Evolutionary conservation across 1,139 yeast species (phyloP), one percentile per base, ranked within the genome.

Genomic region (Pneumocystis carinii): DNA sequence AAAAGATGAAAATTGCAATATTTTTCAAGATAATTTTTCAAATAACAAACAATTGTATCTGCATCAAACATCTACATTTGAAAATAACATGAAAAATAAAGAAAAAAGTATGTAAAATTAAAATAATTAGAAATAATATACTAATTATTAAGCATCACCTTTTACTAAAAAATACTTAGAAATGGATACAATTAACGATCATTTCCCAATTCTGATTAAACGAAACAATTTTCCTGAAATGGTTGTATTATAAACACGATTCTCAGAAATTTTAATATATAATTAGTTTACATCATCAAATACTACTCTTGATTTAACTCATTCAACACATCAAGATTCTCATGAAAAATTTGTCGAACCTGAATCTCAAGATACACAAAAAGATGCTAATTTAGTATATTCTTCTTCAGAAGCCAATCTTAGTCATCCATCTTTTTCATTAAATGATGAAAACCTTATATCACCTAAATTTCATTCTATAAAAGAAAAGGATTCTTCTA

Each of bases 181-280:
- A 61, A 74, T 70, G 36, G 74, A 72, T 63, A 72, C 75, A 12
- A 73, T 74, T 7, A 78, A 73, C 67, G 81, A 74, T 73, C 75
- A 73, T 71, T 79, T 67, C 69, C 80, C 74, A 68, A 77, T 70
- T 69, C 74, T 66, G 61, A 76, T 67, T 69, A 78, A 70, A 68
- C 75, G 69, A 68, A 76, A 67, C 72, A 24, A 19, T 48, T 48
- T 48, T 48, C 6, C 55, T 48, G 55, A 29, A 24, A 24, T 48
- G 32, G 55, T 48, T 48, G 27, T 48, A 48, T 48, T 48, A 12
- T 41, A 24, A 24, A 5, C 32, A 10, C 2, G 2, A 48, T 24
- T 24, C 27, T 10, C 4, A 10, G 14, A 24, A 24, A 24, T 19
- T 48, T 48, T 48, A 48, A 48, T 48, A 19, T 24, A 24, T 17